Evolutionary conservation across 1,139 yeast species (phyloP).

Genomic region (Debaryomyces robertsiae): DNA sequence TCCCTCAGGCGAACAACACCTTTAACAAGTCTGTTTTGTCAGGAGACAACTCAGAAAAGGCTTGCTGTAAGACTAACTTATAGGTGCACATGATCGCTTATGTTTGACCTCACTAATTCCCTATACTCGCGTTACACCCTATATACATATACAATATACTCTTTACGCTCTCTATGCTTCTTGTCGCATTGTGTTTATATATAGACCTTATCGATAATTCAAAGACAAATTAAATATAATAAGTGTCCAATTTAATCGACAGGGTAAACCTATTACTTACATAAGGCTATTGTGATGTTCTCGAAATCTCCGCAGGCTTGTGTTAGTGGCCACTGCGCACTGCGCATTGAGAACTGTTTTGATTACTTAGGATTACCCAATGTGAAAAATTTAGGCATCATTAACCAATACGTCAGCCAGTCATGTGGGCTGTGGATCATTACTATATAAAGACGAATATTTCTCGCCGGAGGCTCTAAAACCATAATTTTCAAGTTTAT

Average conservation of each 20-base stretch:
- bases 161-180: not conserved
- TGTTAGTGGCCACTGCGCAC: conserved; percentile 1
- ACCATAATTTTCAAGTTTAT: no score
- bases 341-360: not conserved
- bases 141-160: no score
- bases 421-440: not conserved
- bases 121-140: no score
- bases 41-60: conserved; percentile 25
- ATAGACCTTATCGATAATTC: no score
- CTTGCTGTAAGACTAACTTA: conserved; percentile 49
- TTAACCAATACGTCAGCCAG: not conserved
- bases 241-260: not conserved
- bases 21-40: conserved; percentile 69
- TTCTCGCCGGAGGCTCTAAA: not conserved
- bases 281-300: not conserved
- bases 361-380: conserved; percentile 5
- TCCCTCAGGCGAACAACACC: conserved; percentile 71
- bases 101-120: no score
- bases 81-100: conserved; percentile 3
- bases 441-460: conserved; percentile 2
- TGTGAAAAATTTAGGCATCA: conserved; percentile 4
- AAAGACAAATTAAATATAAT: no score
- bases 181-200: no score
- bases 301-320: conserved; percentile 3
- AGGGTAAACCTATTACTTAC: not conserved